Conservation (phyloP, 129 eudicot genomes). For the Escallonia rubra region DNA sequence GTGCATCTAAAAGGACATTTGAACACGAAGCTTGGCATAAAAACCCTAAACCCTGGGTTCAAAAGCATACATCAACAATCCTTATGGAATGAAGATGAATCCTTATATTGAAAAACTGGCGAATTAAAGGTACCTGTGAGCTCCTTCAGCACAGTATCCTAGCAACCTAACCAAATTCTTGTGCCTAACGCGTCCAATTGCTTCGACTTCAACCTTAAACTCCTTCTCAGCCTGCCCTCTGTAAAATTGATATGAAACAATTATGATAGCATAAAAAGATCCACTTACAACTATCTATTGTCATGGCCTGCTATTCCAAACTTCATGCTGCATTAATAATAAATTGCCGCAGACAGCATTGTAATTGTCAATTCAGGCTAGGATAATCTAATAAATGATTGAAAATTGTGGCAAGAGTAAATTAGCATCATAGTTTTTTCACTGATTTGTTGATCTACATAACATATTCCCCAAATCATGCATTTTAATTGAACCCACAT, state of each 20-base stretch:
- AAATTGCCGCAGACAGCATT: not conserved
- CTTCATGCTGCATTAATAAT: not conserved
- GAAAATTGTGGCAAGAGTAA: no score
- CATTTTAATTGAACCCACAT: no score
- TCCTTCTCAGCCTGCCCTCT: constrained; percentile 40
- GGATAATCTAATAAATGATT: no score
- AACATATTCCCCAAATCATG: no score
- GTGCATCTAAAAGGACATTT: not conserved
- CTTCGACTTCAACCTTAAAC: constrained; percentile 34
- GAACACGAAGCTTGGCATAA: no score
- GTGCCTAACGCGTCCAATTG: constrained; percentile 34
- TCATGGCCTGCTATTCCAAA: not conserved
- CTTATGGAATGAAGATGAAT: not conserved
- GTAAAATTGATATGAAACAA: constrained; percentile 9
- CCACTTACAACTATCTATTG: not conserved
- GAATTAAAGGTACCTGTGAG: constrained; percentile 25
- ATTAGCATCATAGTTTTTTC: no score
- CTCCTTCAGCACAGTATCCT: constrained; percentile 36
- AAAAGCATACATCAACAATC: no score
- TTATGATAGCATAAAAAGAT: not conserved
- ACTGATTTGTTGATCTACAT: no score
- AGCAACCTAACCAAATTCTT: constrained; percentile 31
- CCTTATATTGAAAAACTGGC: not conserved
- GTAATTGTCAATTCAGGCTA: no score
- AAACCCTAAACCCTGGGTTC: no score